A percentile compares a stretch with the other conserved stretches of the same genome.
Conservation (phyloP, 2,329 filamentous ascomycete species). For the Aspergillus puulaauensis region DNA sequence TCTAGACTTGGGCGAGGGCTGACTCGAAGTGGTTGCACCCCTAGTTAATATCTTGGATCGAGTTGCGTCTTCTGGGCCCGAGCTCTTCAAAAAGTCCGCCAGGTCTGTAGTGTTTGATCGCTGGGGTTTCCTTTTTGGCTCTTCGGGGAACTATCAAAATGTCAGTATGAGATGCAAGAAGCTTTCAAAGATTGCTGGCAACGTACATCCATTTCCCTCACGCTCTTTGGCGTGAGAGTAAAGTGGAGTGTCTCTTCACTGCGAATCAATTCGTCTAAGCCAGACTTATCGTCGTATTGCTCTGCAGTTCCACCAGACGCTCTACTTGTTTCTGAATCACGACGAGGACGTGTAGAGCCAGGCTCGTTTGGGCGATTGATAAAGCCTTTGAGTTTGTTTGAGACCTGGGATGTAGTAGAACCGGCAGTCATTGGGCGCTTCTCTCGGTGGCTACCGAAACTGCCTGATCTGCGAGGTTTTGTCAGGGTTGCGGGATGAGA, state of each 20-base stretch:
- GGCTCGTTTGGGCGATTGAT: conserved; percentile 34
- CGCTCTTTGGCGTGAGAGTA: conserved; percentile 75
- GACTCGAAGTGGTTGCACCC: background rate
- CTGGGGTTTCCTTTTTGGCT: conserved; percentile 31
- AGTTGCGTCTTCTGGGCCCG: conserved; percentile 27
- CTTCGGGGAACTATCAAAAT: conserved; percentile 31
- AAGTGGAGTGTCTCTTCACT: conserved; percentile 82
- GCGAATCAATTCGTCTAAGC: conserved; percentile 77
- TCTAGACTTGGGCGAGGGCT: conserved; percentile 20
- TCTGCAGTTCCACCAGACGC: conserved; percentile 28
- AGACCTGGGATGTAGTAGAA: conserved; percentile 42
- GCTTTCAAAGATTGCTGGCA: background rate
- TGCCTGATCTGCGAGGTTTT: conserved; percentile 39
- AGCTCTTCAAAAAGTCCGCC: conserved; percentile 39
- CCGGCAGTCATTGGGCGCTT: conserved; percentile 40
- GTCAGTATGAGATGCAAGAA: conserved; percentile 3
- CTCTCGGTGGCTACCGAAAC: conserved; percentile 38
- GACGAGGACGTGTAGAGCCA: conserved; percentile 31
- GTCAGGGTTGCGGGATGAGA: conserved; percentile 21
- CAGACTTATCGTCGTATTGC: conserved; percentile 57
- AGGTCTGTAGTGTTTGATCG: conserved; percentile 37
- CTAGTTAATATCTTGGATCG: conserved; percentile 22
- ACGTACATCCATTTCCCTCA: conserved; percentile 73
- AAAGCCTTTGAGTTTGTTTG: conserved; percentile 44
- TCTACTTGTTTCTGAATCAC: conserved; percentile 37